Evolutionary conservation across 2,329 filamentous ascomycete genomes (phyloP), one percentile per base, ranked within the genome.

Genomic region (Phoma sp.): DNA sequence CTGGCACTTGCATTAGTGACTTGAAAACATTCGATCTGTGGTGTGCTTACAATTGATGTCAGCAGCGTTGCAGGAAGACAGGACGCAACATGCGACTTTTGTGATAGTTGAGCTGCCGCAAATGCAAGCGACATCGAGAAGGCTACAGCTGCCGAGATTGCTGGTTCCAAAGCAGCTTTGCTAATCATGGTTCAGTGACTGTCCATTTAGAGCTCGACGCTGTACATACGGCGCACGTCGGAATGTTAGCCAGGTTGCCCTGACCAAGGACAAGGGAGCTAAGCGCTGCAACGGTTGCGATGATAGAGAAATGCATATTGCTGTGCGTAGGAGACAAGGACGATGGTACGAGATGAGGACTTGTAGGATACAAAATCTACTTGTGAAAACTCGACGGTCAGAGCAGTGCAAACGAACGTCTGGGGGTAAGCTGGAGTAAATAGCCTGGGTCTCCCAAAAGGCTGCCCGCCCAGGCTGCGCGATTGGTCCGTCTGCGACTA

Each of bases 11-110:
- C 29, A 24, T 64, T 35, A 64, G 55, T 27, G 8, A 6, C 13
- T 27, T 31, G 29, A 12, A 25, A 10, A n/a, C 22, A 21, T 1
- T n/a, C 22, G 17, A 39, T 17, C 22, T 19, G 10, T 10, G 10
- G 29, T 19, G 13, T 45, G 8, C 66, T 73, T 43, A 63, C 62
- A 46, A 2, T 48, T 5, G 13, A 63, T 61, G 33, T 67, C 33
- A 71, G 78, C 58, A 55, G 79, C n/a, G 73, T 43, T 46, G 65
- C 78, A 80, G 7, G 63, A 54, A 9, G 66, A 62, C 50, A 74
- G 70, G 31, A 79, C 76, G 57, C 78, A 80, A 72, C 78, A 80
- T n/a, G 75, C 71, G n/a, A 80, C 68, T 15, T 60, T 63, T 38
- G 62, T 55, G 50, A 80, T 74, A 27, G 61, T 57, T 1, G 56